phyloP scores from a whole-genome alignment of 2,329 filamentous ascomycete species.

The Falciphora oryzae region DNA sequence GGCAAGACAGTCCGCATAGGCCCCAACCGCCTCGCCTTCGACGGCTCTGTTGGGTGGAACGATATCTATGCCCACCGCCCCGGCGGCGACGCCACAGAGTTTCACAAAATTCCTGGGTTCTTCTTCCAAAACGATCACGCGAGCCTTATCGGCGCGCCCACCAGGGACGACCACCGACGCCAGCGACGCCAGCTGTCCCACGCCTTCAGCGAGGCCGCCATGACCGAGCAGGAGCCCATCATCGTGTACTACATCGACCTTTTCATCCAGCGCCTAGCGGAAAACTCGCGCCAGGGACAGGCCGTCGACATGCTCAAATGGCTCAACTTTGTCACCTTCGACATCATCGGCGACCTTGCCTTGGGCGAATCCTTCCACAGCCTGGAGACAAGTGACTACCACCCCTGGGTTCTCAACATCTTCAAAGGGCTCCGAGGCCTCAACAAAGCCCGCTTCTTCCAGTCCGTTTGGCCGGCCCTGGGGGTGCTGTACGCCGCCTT shows the following conservation, averaged over 20 bases:
- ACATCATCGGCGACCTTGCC: constrained; percentile 17
- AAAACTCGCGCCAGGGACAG: constrained; percentile 12
- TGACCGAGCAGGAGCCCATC: constrained; percentile 20
- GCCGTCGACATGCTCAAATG: constrained; percentile 20
- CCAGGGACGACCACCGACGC: constrained; percentile 20
- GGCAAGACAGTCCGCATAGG: constrained; percentile 7
- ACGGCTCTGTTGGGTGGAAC: constrained; percentile 2
- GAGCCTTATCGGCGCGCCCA: constrained; percentile 18
- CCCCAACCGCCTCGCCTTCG: constrained; percentile 1
- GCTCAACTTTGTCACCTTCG: constrained; percentile 20
- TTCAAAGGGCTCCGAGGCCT: not conserved
- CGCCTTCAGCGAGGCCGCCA: constrained; percentile 22
- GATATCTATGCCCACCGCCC: constrained; percentile 1
- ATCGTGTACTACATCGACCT: constrained; percentile 16
- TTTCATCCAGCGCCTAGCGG: constrained; percentile 16
- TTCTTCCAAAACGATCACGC: not conserved
- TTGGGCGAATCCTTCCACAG: constrained; percentile 17
- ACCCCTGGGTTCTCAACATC: constrained; percentile 19
- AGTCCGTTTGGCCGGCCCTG: not conserved
- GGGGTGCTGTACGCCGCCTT: not conserved
- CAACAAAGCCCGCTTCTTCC: not conserved
- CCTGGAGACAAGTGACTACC: constrained; percentile 13
- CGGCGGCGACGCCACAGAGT: not conserved
- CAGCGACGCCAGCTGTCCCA: constrained; percentile 20
- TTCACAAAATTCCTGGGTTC: not conserved